These are phyloP conservation scores for Phascolomyces articulosus DNA, from an alignment of 371 early-diverging fungal genomes.

Conservation along the genomic window DNA sequence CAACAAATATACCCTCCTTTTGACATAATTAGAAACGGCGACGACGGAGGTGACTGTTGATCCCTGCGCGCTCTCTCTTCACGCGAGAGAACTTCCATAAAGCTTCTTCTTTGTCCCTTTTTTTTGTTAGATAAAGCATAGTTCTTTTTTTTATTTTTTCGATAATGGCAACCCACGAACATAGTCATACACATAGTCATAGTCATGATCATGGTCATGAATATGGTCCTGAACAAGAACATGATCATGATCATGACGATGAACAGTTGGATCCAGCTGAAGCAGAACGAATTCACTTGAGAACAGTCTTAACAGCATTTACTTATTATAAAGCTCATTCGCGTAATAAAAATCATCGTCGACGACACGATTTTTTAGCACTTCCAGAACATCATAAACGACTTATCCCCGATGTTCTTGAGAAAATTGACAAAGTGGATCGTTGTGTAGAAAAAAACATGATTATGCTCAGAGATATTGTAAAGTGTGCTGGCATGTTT, in stretches of 20 bases:
- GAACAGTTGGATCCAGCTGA: constrained; percentile 19
- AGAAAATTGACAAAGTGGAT: constrained; percentile 59
- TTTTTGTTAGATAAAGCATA: too few relatives aligned
- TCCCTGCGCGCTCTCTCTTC: too few relatives aligned
- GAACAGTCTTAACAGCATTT: constrained; percentile 73
- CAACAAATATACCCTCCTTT: too few relatives aligned
- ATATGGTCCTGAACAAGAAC: neutral
- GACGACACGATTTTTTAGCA: constrained; percentile 67
- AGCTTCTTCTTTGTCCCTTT: too few relatives aligned
- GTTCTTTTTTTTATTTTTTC: too few relatives aligned
- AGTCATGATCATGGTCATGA: neutral
- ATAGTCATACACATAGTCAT: too few relatives aligned
- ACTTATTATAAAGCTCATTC: constrained; percentile 71
- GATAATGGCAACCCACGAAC: constrained; percentile 2
- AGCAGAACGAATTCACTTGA: constrained; percentile 48
- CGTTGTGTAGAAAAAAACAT: constrained; percentile 49
- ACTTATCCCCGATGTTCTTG: constrained; percentile 53
- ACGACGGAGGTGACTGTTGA: too few relatives aligned
- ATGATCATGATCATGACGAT: constrained; percentile 7
- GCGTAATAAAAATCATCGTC: constrained; percentile 69
- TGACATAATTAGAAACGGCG: too few relatives aligned
- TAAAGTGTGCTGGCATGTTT: constrained; percentile 41
- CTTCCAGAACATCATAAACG: constrained; percentile 70
- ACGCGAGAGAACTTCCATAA: too few relatives aligned
- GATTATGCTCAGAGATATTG: constrained; percentile 47